These are phyloP conservation scores for Fusarium nygamai DNA, from an alignment of 2,329 filamentous ascomycete genomes.

Conservation along the genomic window DNA sequence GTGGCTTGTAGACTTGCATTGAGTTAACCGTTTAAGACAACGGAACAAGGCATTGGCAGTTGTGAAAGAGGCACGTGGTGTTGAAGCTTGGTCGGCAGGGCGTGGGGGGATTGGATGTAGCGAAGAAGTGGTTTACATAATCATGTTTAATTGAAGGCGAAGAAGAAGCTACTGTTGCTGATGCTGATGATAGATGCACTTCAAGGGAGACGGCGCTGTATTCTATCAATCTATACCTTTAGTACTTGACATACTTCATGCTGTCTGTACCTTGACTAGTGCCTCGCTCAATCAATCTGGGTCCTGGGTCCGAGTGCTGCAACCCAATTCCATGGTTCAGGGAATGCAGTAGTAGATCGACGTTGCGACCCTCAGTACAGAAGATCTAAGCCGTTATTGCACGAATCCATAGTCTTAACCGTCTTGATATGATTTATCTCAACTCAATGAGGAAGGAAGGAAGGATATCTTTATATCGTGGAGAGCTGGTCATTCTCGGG, in stretches of 20 bases:
- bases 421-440: not conserved
- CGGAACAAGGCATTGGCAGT: constrained; percentile 19
- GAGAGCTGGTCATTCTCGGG: not conserved
- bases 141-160: not conserved
- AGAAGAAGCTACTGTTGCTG: not conserved
- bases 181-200: not conserved
- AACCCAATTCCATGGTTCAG: not conserved
- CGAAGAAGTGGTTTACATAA: constrained; percentile 1
- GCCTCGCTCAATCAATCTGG: not conserved
- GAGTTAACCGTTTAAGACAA: not conserved
- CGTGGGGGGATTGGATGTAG: constrained; percentile 21
- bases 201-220: not conserved
- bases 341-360: not conserved
- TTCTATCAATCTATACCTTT: not conserved
- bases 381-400: not conserved
- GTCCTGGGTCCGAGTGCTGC: not conserved
- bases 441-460: not conserved
- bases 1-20: constrained; percentile 28
- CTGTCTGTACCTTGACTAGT: not conserved
- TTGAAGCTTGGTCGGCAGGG: constrained; percentile 29
- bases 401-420: not conserved
- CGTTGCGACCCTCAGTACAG: not conserved
- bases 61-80: constrained; percentile 37
- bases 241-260: not conserved
- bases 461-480: not conserved